Conservation (phyloP, 352 stramenopile genomes). For the Phytopythium cucurbitacearum region DNA sequence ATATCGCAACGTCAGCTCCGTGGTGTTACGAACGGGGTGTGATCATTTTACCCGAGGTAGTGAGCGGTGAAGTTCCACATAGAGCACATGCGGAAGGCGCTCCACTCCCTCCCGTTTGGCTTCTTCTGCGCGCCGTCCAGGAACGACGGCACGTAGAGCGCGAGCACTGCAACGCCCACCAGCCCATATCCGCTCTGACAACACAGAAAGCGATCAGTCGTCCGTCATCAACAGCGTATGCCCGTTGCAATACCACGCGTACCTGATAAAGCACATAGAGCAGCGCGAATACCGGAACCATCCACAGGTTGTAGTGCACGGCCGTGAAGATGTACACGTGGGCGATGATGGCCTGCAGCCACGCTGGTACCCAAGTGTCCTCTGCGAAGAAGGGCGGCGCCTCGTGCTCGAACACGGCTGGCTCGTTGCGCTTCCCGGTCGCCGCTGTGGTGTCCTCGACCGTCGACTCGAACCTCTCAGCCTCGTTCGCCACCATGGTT, state of each 20-base stretch:
- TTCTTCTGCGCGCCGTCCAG: conserved; percentile 37
- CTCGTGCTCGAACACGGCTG: conserved; percentile 19
- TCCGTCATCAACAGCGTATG: neutral
- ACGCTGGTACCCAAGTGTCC: conserved; percentile 19
- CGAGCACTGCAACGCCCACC: conserved; percentile 25
- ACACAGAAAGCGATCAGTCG: neutral
- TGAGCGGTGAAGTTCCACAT: conserved; percentile 34
- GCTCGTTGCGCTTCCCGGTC: neutral
- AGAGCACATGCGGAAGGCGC: conserved; percentile 19
- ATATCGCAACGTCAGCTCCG: neutral
- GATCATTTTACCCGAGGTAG: conserved; percentile 18
- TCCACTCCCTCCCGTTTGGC: conserved; percentile 29
- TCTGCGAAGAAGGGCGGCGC: conserved; percentile 25
- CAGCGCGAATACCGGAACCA: conserved; percentile 19
- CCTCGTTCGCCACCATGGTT: conserved; percentile 1
- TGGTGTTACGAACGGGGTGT: neutral
- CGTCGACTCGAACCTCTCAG: neutral
- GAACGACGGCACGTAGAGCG: conserved; percentile 42
- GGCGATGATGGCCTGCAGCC: conserved; percentile 18
- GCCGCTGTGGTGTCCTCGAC: neutral
- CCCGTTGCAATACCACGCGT: neutral
- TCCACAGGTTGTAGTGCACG: conserved; percentile 50
- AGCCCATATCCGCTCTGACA: conserved; percentile 23
- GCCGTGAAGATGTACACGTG: conserved; percentile 33
- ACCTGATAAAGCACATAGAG: conserved; percentile 37